Base-by-base conservation (phyloP, 345 rosid genomes). In the Euphorbia pulcherrima region DNA sequence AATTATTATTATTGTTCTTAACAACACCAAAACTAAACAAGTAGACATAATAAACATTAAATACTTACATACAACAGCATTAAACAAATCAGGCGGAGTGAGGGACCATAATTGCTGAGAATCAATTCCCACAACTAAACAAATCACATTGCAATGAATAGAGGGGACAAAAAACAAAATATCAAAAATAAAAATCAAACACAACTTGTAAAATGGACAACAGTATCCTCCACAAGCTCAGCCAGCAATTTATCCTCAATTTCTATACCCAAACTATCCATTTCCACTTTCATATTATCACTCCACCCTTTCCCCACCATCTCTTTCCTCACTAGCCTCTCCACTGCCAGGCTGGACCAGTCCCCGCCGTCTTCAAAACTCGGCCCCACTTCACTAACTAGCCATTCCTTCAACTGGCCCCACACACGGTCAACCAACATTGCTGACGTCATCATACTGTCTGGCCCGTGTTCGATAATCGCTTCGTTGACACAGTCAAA, bases 181-280 rank as follows among this genome's bases (percentile, higher is more conserved):
- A 23, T 17, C 46, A 6, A 60, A 27, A 64, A 18, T 2, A 33
- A 41, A 70, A 41, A 70, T 62, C 68, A 74, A 56, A 67, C 60
- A 67, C 72, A 70, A 62, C 76, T 75, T 56, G 54, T 23, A 51
- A 63, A 62, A 54, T 85, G 88, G 24, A 74, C 76, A 64, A 92
- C 90, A 33, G 89, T 82, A 72, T 95, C 97, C 71, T 86, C 86
- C 71, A 92, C 86, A 40, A 92, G 88, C 71, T 95, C 97, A 67
- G 83, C 81, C 68, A 92, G 79, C 81, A 95, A 73, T 62, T 74
- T 80, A 78, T 77, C 65, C 76, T 85, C 92, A 64, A 92, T 85
- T 63, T 87, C 88, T 65, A 48, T 37, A 48, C 87, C 83, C 71
- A 87, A 56, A 46, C 72, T 76, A 70, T 87, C 84, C 59, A 80